phyloP scores from a whole-genome alignment of 352 stramenopile genomes.

The Phytopythium boreale region DNA sequence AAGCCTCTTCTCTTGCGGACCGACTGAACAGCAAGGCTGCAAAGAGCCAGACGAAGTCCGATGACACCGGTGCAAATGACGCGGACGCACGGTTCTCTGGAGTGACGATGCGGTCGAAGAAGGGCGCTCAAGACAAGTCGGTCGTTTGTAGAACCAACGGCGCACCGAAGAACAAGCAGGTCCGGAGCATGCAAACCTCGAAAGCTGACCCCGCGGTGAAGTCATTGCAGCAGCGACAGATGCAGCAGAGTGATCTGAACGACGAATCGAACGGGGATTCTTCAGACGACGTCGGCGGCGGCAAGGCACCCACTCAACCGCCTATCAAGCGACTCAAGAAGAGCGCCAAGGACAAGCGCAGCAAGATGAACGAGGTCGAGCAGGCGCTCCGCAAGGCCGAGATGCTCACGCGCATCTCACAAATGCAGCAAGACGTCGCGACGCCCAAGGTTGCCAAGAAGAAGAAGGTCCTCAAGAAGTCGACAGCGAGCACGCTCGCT shows the following conservation, averaged over 20 bases:
- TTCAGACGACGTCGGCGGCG: background rate
- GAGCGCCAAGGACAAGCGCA: constrained; percentile 20
- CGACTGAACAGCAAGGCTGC: background rate
- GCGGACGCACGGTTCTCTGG: background rate
- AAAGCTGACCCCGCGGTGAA: background rate
- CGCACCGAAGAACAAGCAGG: background rate
- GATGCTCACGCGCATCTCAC: constrained; percentile 42
- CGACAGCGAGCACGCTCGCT: constrained; percentile 22
- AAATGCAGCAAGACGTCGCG: constrained; percentile 52
- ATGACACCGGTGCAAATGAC: background rate
- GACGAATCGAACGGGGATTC: background rate
- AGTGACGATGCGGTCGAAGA: background rate
- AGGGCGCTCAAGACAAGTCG: background rate
- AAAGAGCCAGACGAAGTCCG: background rate
- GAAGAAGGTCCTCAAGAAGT: constrained; percentile 35
- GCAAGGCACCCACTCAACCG: background rate
- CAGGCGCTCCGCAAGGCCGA: constrained; percentile 46
- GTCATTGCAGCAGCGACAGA: background rate
- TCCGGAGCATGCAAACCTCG: background rate
- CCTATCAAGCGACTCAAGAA: constrained; percentile 14
- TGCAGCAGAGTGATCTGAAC: background rate
- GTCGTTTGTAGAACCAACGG: background rate
- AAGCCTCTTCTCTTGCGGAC: background rate
- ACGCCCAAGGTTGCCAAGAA: constrained; percentile 69
- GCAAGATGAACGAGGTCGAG: constrained; percentile 37